Evolutionary conservation across 2,329 filamentous ascomycete genomes (phyloP).

Genomic region (Alternaria infectoria): DNA sequence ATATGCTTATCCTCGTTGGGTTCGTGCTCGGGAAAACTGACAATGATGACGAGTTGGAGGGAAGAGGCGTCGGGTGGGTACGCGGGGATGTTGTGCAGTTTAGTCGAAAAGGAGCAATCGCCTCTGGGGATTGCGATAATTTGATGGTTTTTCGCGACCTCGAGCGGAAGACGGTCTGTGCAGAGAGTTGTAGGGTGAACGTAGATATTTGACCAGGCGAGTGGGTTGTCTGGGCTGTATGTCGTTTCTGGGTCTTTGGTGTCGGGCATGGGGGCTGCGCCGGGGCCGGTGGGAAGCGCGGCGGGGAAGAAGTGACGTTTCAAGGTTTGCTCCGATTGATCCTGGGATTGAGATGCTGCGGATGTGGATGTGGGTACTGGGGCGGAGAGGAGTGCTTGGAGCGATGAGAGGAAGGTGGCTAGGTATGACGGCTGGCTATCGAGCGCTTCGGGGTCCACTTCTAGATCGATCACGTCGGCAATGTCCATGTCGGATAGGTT

Average conservation of each 20-base stretch:
- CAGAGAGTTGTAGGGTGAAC: conserved; percentile 72
- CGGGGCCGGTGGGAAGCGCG: conserved; percentile 64
- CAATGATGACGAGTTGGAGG: conserved; percentile 81
- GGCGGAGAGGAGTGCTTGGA: conserved; percentile 44
- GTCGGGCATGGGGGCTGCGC: conserved; percentile 73
- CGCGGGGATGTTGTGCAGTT: conserved; percentile 82
- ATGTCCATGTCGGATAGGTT: conserved; percentile 35
- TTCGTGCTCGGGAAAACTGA: conserved; percentile 66
- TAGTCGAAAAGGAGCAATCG: conserved; percentile 81
- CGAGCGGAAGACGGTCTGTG: conserved; percentile 59
- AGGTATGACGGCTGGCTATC: conserved; percentile 40
- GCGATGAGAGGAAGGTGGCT: conserved; percentile 42
- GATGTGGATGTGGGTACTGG: conserved; percentile 25
- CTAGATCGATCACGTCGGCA: conserved; percentile 28
- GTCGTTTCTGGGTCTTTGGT: conserved; percentile 51
- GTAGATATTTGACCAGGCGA: conserved; percentile 75
- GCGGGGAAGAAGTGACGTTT: conserved; percentile 51
- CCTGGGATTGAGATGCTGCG: conserved; percentile 6
- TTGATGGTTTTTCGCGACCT: conserved; percentile 66
- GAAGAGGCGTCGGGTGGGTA: conserved; percentile 67
- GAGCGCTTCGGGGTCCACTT: conserved; percentile 32
- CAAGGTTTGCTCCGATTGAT: conserved; percentile 16
- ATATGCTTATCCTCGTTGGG: conserved; percentile 29
- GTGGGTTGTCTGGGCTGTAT: conserved; percentile 45
- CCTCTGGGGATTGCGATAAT: conserved; percentile 84